Base-by-base conservation (phyloP, 2,329 filamentous ascomycete genomes). In the Daldinia sp. region DNA sequence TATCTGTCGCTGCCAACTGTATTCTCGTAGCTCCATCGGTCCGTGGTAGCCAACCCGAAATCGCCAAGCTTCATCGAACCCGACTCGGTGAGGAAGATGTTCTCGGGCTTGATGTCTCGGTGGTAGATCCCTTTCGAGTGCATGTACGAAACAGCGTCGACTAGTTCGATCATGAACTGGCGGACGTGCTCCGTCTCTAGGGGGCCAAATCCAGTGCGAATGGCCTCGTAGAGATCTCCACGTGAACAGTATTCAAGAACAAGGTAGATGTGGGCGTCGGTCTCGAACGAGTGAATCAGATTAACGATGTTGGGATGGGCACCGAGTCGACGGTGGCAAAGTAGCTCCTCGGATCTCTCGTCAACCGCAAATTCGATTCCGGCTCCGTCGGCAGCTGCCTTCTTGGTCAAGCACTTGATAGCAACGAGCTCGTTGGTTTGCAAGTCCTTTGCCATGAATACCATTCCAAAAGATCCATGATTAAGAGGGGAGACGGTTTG, bases 101-200 rank as follows among this genome's bases (percentile, higher is more conserved):
- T 99, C 84, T 99, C 95, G 0, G 95, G 95, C 82, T 99, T 99
- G 86, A 99, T 97, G 78, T 99, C 95, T 64, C 95, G 92, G 76
- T 99, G 95, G 77, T 93, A 97, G 75, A 98, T 87, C 68, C 93
- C 94, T 77, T 94, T 94, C 67, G 86, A 85, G 78, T 99, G 95
- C 79, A 97, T 93, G 78, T 93, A 94, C 66, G 92, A 89, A 50
- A 99, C 91, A 51, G 94, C 92, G 75, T 92, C 90, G 54, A 99
- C 87, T 30, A 99, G 87, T 80, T 99, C 89, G 62, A 97, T 83
- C 95, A 99, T 98, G 82, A 98, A 97, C 68, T 92, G 91, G 68
- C 95, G 92, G 63, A 99, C 95, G 77, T 99, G 94, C 76, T 97
- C 93, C 1, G 95, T 98, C 82, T 97, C 92, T 52, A 96, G 79